These are phyloP conservation scores for Penicillium canescens DNA, from an alignment of 495 filamentous ascomycete species.

Conservation along the genomic window DNA sequence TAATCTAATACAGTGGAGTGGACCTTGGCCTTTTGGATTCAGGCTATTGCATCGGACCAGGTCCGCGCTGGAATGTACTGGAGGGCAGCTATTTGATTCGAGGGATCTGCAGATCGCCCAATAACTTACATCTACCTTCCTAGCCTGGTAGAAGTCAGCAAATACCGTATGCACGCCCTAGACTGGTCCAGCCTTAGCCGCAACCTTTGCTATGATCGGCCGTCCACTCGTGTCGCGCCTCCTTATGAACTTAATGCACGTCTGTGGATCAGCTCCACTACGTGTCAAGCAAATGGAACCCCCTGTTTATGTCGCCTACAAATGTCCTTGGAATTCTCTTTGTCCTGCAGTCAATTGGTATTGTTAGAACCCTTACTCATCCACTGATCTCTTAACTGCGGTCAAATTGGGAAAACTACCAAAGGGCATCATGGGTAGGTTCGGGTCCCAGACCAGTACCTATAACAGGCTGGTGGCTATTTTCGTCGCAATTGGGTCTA, in stretches of 20 bases:
- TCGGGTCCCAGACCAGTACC: slow-evolving; percentile 32
- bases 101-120: background rate
- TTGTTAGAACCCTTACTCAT: background rate
- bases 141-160: background rate
- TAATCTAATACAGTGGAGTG: background rate
- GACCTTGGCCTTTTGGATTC: too few relatives aligned
- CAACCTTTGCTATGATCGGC: slow-evolving; percentile 9
- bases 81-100: slow-evolving; percentile 1
- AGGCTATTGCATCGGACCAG: background rate
- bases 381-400: background rate
- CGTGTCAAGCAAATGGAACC: background rate
- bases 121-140: background rate
- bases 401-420: background rate
- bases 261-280: slow-evolving; percentile 9
- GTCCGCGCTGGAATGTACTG: background rate
- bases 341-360: too few relatives aligned
- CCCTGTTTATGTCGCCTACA: slow-evolving; percentile 4
- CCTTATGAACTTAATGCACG: slow-evolving; percentile 5
- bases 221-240: background rate
- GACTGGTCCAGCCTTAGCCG: background rate
- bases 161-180: background rate
- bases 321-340: background rate
- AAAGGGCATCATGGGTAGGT: slow-evolving; percentile 5
- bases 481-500: slow-evolving; percentile 40
- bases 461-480: slow-evolving; percentile 36